Evolutionary conservation across 1,284 basidiomycete species (phyloP), one percentile per base, ranked within the genome.

Genomic region (Jaminaea rosea): DNA sequence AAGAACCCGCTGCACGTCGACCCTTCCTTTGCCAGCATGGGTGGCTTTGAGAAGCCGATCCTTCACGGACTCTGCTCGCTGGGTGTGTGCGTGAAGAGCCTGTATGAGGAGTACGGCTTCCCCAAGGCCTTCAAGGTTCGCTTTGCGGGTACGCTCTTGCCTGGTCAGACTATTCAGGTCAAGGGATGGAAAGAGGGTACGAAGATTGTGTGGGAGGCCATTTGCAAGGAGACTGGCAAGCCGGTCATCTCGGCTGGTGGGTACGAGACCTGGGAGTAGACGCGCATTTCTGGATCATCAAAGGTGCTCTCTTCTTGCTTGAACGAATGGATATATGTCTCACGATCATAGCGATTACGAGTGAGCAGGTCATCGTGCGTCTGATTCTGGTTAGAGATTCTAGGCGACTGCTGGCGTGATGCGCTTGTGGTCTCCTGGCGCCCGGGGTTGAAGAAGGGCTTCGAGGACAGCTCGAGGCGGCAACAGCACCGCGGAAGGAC

Each of bases 81-180:
- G 81, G 93, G 93, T 46, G 85, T 97, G 58, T 82, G 91, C 8
- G 88, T 85, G n/a, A 96, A 96, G 77, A 89, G 96, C 72, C 82
- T 99, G 39, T 76, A 87, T 67, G 86, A 92, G 76, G 80, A 84
- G 1, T 98, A 83, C 72, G 93, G 93, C 23, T 75, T 82, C 7
- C 93, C 82, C 78, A 83, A 83, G 69, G 89, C 96, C 75, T 94
- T 98, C 79, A 98, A 98, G 82, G 90, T 90, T 56, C 83, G 93
- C 49, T 91, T 93, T 75, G 82, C 84, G 0, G 88, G 87, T n/a
- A 82, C 86, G 5, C 89, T 98, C 28, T 92, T 86, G 73, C 93
- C 93, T 4, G 92, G 92, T 9, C 91, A 98, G 78, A 97, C 93
- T 53, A 60, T 69, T 48, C 62, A 63, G 59, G 65, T 64, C n/a